Percentiles rank a stretch among this genome's conserved stretches.
Conservation (phyloP, 192 early-diverging fungal genomes). For the Rhizophagus clarus region DNA sequence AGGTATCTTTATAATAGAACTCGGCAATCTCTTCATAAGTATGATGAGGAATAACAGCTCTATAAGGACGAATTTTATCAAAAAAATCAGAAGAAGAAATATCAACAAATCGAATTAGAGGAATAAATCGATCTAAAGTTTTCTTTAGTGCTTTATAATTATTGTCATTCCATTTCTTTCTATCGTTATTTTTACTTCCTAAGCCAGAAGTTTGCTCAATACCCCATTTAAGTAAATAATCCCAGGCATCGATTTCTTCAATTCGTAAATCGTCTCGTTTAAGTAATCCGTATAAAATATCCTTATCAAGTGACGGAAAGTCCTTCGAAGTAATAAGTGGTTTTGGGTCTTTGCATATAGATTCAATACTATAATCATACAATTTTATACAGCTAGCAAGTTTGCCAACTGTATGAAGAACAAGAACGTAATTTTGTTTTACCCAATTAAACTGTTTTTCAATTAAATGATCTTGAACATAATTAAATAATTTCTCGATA, state of each 20-base stretch:
- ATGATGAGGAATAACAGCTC: not conserved
- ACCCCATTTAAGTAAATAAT: slow-evolving; percentile 26
- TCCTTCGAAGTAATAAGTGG: slow-evolving; percentile 5
- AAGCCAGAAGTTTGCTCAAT: not conserved
- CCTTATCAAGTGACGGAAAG: not conserved
- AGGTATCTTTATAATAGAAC: too few relatives aligned
- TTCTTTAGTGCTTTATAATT: slow-evolving; percentile 5
- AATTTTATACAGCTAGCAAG: slow-evolving; percentile 2
- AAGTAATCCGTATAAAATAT: too few relatives aligned
- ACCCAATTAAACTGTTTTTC: slow-evolving; percentile 7
- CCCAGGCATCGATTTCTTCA: slow-evolving; percentile 13
- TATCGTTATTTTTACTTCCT: not conserved
- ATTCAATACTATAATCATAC: slow-evolving; percentile 1
- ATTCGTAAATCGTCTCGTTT: not conserved
- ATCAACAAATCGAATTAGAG: slow-evolving; percentile 10
- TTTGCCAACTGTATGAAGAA: not conserved
- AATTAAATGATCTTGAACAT: slow-evolving; percentile 25
- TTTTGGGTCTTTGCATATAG: slow-evolving; percentile 1
- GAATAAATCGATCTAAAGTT: not conserved
- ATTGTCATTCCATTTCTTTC: slow-evolving; percentile 6
- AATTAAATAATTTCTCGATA: not conserved
- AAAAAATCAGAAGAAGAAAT: not conserved
- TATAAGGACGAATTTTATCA: slow-evolving; percentile 5
- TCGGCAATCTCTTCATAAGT: not conserved
- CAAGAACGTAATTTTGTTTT: not conserved